Evolutionary conservation across 2,329 filamentous ascomycete species (phyloP), one percentile per base, ranked within the genome.

Genomic region (Hypomyces rosellus): DNA sequence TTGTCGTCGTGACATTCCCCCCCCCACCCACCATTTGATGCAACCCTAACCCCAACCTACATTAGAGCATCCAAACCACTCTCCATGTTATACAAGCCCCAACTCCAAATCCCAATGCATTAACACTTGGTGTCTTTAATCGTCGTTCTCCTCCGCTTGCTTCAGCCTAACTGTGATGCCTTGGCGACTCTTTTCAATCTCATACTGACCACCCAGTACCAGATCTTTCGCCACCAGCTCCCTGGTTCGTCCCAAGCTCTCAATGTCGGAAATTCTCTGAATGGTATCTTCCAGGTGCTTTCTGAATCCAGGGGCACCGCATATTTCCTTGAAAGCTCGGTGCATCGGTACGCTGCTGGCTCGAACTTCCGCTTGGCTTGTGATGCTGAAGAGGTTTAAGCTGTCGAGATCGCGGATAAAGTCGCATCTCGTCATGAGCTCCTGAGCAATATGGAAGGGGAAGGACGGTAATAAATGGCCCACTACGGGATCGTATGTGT

Each of bases 331-430:
- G 69, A 99, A 95, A 1, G 93, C 93, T 45, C 84, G 83, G 68
- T 95, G 89, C 93, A 99, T 99, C 2, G 93, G 93, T 22, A 99
- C 92, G 2, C 86, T 92, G 66, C 95, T 92, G 1, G 93, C 93
- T 43, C 93, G 84, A 7, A 99, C 93, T 65, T 87, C 86, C 14
- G 91, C 89, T 38, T 80, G 78, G 51, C 85, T 89, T 53, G 95
- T 92, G 61, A 99, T 97, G 55, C 88, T 93, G 70, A 97, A 96
- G 52, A 99, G 81, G 65, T 97, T 97, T 53, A 93, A 81, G 56
- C 93, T 88, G 70, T 99, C 93, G 64, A 97, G 91, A 53, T 84
- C 78, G 58, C 93, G 84, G 61, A 97, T 91, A 66, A 97, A 99
- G 68, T 99, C 93, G 52, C 89, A 86, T 48, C 93, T 80, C 13